A percentile compares a stretch with the other conserved stretches of the same genome.
These are phyloP conservation scores for Amanita muscaria DNA, from an alignment of 768 basidiomycete species.

Conservation along the genomic window DNA sequence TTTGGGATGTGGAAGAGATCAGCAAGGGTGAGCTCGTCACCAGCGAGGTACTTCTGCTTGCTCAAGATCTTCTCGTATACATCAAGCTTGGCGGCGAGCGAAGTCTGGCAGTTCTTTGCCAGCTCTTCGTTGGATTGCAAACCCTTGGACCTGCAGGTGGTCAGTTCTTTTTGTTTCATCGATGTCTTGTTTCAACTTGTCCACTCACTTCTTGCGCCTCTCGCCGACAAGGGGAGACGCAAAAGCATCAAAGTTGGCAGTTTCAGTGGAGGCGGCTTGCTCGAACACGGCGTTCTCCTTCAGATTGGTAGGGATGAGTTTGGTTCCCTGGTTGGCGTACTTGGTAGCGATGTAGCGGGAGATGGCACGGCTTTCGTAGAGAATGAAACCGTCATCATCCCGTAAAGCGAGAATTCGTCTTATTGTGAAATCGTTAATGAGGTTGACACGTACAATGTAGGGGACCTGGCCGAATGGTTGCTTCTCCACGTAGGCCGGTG, in stretches of 20 bases:
- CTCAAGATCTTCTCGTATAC: conserved; percentile 53
- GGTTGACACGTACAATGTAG: conserved; percentile 13
- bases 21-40: too few relatives aligned
- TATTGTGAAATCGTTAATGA: background rate
- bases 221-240: conserved; percentile 36
- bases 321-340: too few relatives aligned
- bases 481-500: too few relatives aligned
- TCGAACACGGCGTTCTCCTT: conserved; percentile 38
- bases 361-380: too few relatives aligned
- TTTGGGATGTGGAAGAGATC: too few relatives aligned
- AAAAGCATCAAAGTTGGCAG: conserved; percentile 41
- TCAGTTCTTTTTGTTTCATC: too few relatives aligned
- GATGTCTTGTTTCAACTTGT: too few relatives aligned
- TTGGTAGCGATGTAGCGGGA: too few relatives aligned
- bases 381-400: conserved; percentile 57
- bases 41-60: too few relatives aligned
- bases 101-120: conserved; percentile 15
- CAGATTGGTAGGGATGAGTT: conserved; percentile 38
- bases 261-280: conserved; percentile 45
- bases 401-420: conserved; percentile 10
- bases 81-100: conserved; percentile 34
- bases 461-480: too few relatives aligned
- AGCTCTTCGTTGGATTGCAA: conserved; percentile 24
- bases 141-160: conserved; percentile 14
- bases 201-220: conserved; percentile 41